Base-by-base conservation (phyloP, 306 rosid genomes). In the Lathyrus aphaca region DNA sequence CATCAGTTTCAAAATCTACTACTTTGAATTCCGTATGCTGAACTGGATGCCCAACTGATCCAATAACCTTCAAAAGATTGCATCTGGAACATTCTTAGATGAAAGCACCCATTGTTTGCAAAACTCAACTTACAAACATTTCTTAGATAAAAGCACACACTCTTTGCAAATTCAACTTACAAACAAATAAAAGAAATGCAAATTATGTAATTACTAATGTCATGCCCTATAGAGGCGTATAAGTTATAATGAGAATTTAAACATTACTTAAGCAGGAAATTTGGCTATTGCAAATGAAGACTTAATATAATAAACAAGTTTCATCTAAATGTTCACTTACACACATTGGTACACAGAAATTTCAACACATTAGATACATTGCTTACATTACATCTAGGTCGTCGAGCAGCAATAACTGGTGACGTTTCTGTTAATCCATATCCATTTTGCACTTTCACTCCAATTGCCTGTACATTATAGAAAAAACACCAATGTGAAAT, bases 381-480 rank as follows among this genome's bases (percentile, higher is more conserved):
- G 66, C 97, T 85, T 81, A 94, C 98, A 76, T 94, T 94, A 73
- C 82, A 85, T 71, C 77, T 76, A 74, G 75, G 95, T 65, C 73
- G 71, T 37, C 98, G 89, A 77, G 90, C 94, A 82, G 97, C 87
- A 78, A 74, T 7, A 75, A 81, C 98, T 8, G 98, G 98, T 50
- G 98, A 84, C 53, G 90, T 72, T 80, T 94, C 98, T 58, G 98
- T 94, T 78, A 94, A 81, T 76, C 98, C 98, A 75, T 90, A 94
- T 71, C 96, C 98, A 77, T 94, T 94, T 77, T 90, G 98, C 49
- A 94, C 74, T 73, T 76, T 94, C 79, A 94, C 86, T 16, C 86
- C 95, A 80, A 94, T 88, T 71, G 96, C 97, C 98, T 94, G 88
- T 3, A 12, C 83, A 71, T 54, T 8, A 73, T 60, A 46, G 37